Base-by-base conservation (phyloP, 805 yeast genomes). In the Groenewaldozyma tartarivorans region DNA sequence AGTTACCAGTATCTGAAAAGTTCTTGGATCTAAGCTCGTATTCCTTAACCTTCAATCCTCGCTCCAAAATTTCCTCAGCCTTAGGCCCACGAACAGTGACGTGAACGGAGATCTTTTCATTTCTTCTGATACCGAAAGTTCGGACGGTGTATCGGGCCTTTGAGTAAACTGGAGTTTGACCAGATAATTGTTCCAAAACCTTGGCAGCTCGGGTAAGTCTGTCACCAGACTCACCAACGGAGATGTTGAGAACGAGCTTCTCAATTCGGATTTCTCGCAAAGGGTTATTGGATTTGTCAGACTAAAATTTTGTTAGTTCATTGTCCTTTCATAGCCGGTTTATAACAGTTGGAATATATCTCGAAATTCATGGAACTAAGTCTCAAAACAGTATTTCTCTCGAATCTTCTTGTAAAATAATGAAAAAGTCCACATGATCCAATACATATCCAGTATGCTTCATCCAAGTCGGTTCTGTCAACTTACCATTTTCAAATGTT, bases 161-260 rank as follows among this genome's bases (percentile, higher is more conserved):
- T 63, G 97, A 88, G 73, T 85, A 96, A 62, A 92, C 98, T 71
- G 98, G 98, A 64, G 98, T 92, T 78, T 92, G 98, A 88, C 98
- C 98, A 61, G 97, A 90, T 64, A 92, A 83, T 79, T 92, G 98
- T 78, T 92, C 98, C 68, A 92, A 80, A 65, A 92, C 98, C 81
- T 92, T 92, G 68, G 98, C 92, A 63, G 98, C 98, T 84, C 98
- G 90, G 78, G 98, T 92, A 72, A 92, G 86, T 82, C 97, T 84
- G 75, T 92, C 98, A 80, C 98, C 98, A 73, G 96, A 88, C 77
- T 92, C 98, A 78, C 98, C 98, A 72, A 92, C 98, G 74, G 95
- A 88, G 76, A 92, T 92, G 92, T 92, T 92, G 74, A 92, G 84
- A 74, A 92, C 96, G 74, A 92, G 82, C 77, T 92, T 92, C 77